A percentile compares a stretch with the other conserved stretches of the same genome.
phyloP scores from a whole-genome alignment of 345 rosid genomes.

The Hypericum perforatum region DNA sequence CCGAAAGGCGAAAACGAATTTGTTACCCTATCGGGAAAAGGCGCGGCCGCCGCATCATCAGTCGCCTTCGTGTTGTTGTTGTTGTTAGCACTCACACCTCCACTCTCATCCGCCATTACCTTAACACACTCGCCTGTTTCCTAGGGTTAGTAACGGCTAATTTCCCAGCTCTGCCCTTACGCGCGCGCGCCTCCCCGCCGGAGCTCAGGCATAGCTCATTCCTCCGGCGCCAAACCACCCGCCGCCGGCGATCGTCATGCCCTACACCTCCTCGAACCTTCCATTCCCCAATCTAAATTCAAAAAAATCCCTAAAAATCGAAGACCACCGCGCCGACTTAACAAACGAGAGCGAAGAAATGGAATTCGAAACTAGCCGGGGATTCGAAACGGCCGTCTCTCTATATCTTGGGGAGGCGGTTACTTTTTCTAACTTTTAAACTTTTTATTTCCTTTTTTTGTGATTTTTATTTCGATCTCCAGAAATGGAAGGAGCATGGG shows the following conservation, averaged over 20 bases:
- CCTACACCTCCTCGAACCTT: slow-evolving; percentile 2
- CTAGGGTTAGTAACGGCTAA: slow-evolving; percentile 12
- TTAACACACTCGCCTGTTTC: slow-evolving; percentile 10
- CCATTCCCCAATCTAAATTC: background rate
- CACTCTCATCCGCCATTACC: slow-evolving; percentile 21
- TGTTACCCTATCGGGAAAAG: slow-evolving; percentile 25
- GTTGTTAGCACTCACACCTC: slow-evolving; percentile 26
- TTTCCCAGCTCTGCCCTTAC: slow-evolving; percentile 47
- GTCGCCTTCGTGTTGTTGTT: slow-evolving; percentile 12
- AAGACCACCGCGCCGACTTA: no score
- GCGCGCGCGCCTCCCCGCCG: slow-evolving; percentile 30
- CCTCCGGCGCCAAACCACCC: slow-evolving; percentile 14
- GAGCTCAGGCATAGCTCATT: slow-evolving; percentile 26
- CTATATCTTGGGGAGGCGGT: no score
- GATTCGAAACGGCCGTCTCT: no score
- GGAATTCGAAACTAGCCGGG: no score
- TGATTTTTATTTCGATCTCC: no score
- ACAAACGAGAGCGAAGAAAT: no score
- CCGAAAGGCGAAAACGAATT: background rate
- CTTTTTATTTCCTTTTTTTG: no score
- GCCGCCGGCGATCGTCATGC: slow-evolving; percentile 9
- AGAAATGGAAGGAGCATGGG: no score
- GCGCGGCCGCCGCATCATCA: slow-evolving; percentile 21
- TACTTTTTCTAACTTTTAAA: no score
- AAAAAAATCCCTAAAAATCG: no score